Evolutionary conservation across 257 asterid genomes (phyloP), one percentile per base, ranked within the genome.

Genomic region (Nicotiana obtusifolia): DNA sequence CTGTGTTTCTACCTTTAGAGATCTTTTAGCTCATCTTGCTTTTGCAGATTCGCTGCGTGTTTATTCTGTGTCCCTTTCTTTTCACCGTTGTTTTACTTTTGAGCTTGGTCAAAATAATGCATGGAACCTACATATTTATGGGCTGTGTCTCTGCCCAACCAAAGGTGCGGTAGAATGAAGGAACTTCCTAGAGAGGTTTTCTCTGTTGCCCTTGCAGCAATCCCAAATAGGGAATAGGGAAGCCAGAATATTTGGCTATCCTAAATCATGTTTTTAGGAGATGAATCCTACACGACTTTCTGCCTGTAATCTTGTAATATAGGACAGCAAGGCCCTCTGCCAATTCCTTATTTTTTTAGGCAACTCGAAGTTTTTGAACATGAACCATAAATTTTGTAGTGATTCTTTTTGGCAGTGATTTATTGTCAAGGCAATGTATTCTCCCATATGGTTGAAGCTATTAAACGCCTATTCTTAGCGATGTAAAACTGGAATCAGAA

Each of bases 21-120:
- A 19, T 33, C 28, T 67, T 33, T 67, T 67, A 33, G 76, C 76
- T 67, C 76, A 67, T 67, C 76, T 67, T 67, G 33, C 73, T 65
- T 30, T 9, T 33, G 76, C 28, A 26, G 62, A 19, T 8, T 59
- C 26, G 14, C n/a, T n/a, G 64, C 28, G 28, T 19, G 28, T 59
- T 59, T 6, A 24, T 59, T 17, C 7, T 1, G 8, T 66, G 16
- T 67, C 76, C 22, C 64, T 59, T 3, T 59, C 64, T 59, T 59
- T 59, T 59, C 28, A n/a, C 64, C 2, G 64, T 57, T 59, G 64
- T 59, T 11, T 56, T 56, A 16, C 60, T 56, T 56, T 56, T 56
- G 62, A 61, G 33, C 33, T 11, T 3, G 7, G 33, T 61, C 33
- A 61, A 61, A 61, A 61, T 61, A 61, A 61, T 61, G 65, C 7